A percentile compares a stretch with the other conserved stretches of the same genome.
Conservation (phyloP, 1,284 basidiomycete genomes). For the Leccinum griseonigrum region DNA sequence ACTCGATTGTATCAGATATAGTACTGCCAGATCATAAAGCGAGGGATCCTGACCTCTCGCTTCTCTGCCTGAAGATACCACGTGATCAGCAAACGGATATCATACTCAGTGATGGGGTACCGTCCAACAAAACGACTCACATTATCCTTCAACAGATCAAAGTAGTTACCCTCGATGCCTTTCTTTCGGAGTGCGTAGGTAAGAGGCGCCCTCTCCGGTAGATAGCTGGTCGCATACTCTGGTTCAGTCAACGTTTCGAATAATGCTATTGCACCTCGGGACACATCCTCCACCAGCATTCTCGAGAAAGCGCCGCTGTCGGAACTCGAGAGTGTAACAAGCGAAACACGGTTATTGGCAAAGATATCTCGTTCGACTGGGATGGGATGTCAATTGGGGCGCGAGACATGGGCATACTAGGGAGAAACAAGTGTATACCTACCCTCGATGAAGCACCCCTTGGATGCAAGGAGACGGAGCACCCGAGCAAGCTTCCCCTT, state of each 20-base stretch:
- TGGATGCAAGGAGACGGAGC: conserved; percentile 32
- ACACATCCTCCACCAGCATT: conserved; percentile 16
- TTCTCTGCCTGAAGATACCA: conserved; percentile 16
- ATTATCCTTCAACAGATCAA: conserved; percentile 26
- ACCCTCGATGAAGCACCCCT: conserved; percentile 36
- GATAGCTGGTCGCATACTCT: conserved; percentile 21
- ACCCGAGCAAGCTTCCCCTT: conserved; percentile 29
- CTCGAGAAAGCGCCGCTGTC: conserved; percentile 7
- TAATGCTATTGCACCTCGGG: conserved; percentile 14
- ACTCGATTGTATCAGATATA: neutral
- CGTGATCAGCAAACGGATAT: neutral
- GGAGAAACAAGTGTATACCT: neutral
- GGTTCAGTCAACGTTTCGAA: conserved; percentile 29
- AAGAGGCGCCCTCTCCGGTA: conserved; percentile 23
- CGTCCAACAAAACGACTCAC: conserved; percentile 11
- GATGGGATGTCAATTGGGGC: neutral
- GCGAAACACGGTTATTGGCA: conserved; percentile 33
- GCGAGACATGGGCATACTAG: neutral
- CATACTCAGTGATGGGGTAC: neutral
- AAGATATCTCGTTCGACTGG: conserved; percentile 24
- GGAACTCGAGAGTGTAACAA: conserved; percentile 18
- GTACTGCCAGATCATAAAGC: neutral
- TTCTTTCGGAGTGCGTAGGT: conserved; percentile 22
- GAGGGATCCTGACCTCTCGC: conserved; percentile 12
- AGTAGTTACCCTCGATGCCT: conserved; percentile 20